phyloP scores from a whole-genome alignment of 352 stramenopile genomes.

The Phytophthora pisi region DNA sequence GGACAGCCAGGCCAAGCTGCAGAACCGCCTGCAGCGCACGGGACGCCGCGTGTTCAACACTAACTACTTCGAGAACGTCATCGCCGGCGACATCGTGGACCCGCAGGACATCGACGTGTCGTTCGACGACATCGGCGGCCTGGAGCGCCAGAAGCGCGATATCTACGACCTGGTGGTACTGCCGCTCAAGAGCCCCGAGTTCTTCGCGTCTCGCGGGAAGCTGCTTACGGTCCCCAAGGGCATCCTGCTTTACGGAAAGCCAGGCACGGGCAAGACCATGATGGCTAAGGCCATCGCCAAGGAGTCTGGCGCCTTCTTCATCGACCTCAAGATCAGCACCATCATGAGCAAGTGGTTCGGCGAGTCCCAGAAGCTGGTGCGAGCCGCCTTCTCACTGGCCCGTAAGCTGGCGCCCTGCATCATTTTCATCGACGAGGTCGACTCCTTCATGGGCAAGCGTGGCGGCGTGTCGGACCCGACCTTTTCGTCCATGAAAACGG shows the following conservation, averaged over 20 bases:
- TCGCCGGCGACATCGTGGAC: constrained; percentile 95
- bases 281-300: constrained; percentile 95
- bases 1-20: constrained; percentile 69
- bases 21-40: constrained; percentile 71
- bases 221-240: constrained; percentile 88
- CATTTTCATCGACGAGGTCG: constrained; percentile 99
- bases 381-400: constrained; percentile 93
- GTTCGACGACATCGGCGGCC: constrained; percentile 96
- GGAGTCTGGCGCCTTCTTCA: constrained; percentile 91
- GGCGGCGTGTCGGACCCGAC: constrained; percentile 79
- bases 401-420: constrained; percentile 96
- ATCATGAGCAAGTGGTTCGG: constrained; percentile 94
- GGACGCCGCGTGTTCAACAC: constrained; percentile 74
- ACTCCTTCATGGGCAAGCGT: constrained; percentile 92
- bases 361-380: constrained; percentile 94
- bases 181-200: constrained; percentile 90
- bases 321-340: constrained; percentile 90
- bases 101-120: constrained; percentile 90
- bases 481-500: constrained; percentile 89
- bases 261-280: constrained; percentile 92
- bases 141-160: constrained; percentile 96
- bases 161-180: constrained; percentile 97
- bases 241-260: constrained; percentile 85
- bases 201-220: constrained; percentile 90
- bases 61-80: constrained; percentile 91